Evolutionary conservation across 305 asterid genomes (phyloP).

Genomic region (Ajuga reptans): DNA sequence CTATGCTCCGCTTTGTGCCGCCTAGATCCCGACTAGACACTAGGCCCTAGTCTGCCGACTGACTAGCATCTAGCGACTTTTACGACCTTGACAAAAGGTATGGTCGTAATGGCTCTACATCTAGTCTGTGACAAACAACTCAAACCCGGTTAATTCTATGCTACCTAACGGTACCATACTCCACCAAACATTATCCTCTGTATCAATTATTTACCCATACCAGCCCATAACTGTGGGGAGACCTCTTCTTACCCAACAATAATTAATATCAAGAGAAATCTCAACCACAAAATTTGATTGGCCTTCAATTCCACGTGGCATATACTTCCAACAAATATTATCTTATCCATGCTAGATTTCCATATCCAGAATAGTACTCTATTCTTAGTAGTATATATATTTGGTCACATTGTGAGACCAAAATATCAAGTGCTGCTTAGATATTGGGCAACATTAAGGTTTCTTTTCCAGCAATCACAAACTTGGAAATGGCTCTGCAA

Average conservation of each 20-base stretch:
- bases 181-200: constrained; percentile 24
- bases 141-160: too few species aligned
- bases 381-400: too few species aligned
- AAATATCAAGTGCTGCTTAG: constrained; percentile 15
- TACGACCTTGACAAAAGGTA: too few species aligned
- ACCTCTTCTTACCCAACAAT: not conserved
- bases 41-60: too few species aligned
- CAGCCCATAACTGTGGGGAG: constrained; percentile 29
- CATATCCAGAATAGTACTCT: too few species aligned
- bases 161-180: constrained; percentile 1
- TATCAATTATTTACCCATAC: not conserved
- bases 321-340: constrained; percentile 34
- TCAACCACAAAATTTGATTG: constrained; percentile 49
- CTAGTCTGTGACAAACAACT: too few species aligned
- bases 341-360: constrained; percentile 56
- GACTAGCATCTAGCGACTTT: too few species aligned
- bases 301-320: constrained; percentile 52
- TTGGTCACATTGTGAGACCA: not conserved
- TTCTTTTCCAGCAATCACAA: not conserved
- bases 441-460: constrained; percentile 4
- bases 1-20: too few species aligned
- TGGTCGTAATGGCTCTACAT: too few species aligned
- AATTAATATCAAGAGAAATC: constrained; percentile 45
- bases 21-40: too few species aligned
- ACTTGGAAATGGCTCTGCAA: constrained; percentile 59